Percentiles rank a stretch among this genome's conserved stretches.
Evolutionary conservation across 441 rosid genomes (phyloP).

Genomic region (Hypseocharis bilobata): DNA sequence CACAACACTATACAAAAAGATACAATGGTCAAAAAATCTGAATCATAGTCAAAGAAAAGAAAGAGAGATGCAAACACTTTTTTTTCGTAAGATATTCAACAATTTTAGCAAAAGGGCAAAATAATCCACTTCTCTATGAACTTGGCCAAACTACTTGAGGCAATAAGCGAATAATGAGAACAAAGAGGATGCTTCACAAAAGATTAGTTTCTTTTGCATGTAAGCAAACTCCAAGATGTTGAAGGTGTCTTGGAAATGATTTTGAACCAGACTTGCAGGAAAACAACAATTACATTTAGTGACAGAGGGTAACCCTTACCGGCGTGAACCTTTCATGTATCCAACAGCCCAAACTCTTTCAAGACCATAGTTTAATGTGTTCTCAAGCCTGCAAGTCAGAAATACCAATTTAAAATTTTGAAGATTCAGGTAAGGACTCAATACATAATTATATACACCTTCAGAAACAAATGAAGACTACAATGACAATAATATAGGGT

Average conservation of each 20-base stretch:
- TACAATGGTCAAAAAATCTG: slow-evolving; percentile 10
- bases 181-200: neutral
- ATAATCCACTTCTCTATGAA: neutral
- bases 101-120: neutral
- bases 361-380: slow-evolving; percentile 76
- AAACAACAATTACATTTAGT: neutral
- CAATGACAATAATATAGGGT: neutral
- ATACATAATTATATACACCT: neutral
- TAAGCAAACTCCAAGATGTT: neutral
- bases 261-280: neutral
- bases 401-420: slow-evolving; percentile 5
- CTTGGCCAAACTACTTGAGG: neutral
- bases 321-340: slow-evolving; percentile 58
- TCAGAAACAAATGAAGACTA: neutral
- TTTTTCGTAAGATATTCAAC: neutral
- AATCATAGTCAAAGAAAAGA: slow-evolving; percentile 6
- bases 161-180: too few relatives aligned
- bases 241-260: neutral
- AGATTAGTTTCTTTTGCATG: neutral
- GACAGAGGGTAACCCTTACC: slow-evolving; percentile 35
- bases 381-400: slow-evolving; percentile 58
- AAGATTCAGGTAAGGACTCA: neutral
- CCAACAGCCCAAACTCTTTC: slow-evolving; percentile 87
- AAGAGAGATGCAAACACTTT: neutral
- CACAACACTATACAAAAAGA: slow-evolving; percentile 48